These are phyloP conservation scores for Penicillium pancosmium DNA, from an alignment of 495 filamentous ascomycete species.

Conservation along the genomic window DNA sequence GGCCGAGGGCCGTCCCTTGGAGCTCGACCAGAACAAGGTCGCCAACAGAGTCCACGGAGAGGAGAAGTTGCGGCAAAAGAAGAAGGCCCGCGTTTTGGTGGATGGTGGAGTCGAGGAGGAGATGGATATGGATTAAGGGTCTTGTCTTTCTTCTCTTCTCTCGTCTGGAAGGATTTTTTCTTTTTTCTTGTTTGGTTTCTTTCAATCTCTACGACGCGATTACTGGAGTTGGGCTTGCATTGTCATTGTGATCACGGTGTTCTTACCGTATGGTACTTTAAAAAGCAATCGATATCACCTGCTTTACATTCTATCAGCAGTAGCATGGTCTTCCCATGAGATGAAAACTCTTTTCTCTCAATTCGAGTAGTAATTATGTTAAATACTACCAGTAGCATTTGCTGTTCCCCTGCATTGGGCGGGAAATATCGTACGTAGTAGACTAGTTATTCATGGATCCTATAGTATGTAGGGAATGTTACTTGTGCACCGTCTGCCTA, in stretches of 20 bases:
- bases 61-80: slow-evolving; percentile 60
- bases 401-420: no score
- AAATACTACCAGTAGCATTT: no score
- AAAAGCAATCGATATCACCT: slow-evolving; percentile 38
- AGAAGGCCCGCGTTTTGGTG: slow-evolving; percentile 63
- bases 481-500: no score
- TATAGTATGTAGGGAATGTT: no score
- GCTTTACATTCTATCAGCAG: slow-evolving; percentile 26
- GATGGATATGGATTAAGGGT: slow-evolving; percentile 70
- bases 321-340: slow-evolving; percentile 11
- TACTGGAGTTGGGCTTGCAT: slow-evolving; percentile 38
- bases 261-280: slow-evolving; percentile 15
- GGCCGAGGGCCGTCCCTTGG: slow-evolving; percentile 47
- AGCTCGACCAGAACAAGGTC: slow-evolving; percentile 38
- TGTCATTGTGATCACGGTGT: slow-evolving; percentile 30
- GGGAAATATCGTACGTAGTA: no score
- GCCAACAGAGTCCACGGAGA: slow-evolving; percentile 48
- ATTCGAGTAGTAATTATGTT: background rate
- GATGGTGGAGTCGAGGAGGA: slow-evolving; percentile 67
- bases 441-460: no score
- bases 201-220: slow-evolving; percentile 36
- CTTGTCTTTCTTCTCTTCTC: slow-evolving; percentile 13
- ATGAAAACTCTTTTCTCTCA: background rate
- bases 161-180: slow-evolving; percentile 6
- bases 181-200: slow-evolving; percentile 20